Evolutionary conservation across 805 yeast species (phyloP).

Genomic region (Sungouiella thailandica): DNA sequence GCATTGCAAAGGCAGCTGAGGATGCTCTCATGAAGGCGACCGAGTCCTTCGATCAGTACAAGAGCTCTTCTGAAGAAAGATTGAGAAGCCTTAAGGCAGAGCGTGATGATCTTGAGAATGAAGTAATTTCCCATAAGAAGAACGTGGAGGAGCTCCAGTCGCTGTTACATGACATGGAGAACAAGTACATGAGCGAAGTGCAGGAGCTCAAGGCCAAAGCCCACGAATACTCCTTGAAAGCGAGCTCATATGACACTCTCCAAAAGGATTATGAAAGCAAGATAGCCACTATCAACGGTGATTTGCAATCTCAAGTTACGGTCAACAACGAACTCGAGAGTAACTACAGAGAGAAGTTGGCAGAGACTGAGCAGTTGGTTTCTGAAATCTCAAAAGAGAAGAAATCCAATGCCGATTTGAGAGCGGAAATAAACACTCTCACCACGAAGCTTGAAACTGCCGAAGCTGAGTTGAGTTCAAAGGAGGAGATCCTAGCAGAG

Average conservation of each 20-base stretch:
- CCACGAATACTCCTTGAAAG: slow-evolving; percentile 24
- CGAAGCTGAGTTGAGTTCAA: slow-evolving; percentile 44
- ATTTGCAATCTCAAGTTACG: slow-evolving; percentile 38
- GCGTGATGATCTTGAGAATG: slow-evolving; percentile 18
- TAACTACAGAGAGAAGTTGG: slow-evolving; percentile 37
- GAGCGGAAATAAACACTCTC: slow-evolving; percentile 2
- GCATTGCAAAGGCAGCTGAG: slow-evolving; percentile 64
- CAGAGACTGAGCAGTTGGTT: slow-evolving; percentile 11
- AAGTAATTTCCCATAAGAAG: slow-evolving; percentile 12
- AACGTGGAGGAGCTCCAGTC: slow-evolving; percentile 4
- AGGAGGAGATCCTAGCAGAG: slow-evolving; percentile 17
- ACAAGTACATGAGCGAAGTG: slow-evolving; percentile 7
- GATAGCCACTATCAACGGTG: slow-evolving; percentile 22
- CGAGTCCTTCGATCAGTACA: slow-evolving; percentile 44
- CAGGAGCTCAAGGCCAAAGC: slow-evolving; percentile 17
- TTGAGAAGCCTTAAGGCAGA: slow-evolving; percentile 19
- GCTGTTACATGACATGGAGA: slow-evolving; percentile 4
- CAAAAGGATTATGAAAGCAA: slow-evolving; percentile 29
- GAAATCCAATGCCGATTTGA: slow-evolving; percentile 1
- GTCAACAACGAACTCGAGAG: slow-evolving; percentile 46
- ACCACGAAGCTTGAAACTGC: slow-evolving; percentile 3
- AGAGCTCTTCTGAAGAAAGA: slow-evolving; percentile 20
- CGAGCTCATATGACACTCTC: slow-evolving; percentile 29
- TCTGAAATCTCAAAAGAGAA: slow-evolving; percentile 9
- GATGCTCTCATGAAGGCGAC: slow-evolving; percentile 54